Evolutionary conservation across 441 rosid species (phyloP).

Genomic region (Gossypium davidsonii): DNA sequence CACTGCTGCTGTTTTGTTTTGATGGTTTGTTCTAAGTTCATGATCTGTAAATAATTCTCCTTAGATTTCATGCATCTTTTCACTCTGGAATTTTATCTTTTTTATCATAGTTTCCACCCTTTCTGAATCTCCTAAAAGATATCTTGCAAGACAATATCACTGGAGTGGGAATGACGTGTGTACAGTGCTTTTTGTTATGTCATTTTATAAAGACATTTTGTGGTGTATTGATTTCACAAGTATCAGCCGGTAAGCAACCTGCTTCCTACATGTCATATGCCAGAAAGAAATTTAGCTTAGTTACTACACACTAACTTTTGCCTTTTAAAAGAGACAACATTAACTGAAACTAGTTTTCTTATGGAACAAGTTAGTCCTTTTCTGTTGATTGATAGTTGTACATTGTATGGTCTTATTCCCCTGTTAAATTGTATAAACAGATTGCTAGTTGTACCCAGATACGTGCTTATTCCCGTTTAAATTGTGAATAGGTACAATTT

Average conservation of each 20-base stretch:
- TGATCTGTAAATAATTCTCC: too few species aligned
- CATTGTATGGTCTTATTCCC: neutral
- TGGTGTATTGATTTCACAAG: neutral
- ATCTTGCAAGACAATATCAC: too few species aligned
- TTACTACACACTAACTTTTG: neutral
- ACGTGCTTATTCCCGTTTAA: slow-evolving; percentile 3
- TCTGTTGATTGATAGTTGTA: slow-evolving; percentile 1
- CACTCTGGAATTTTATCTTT: too few species aligned
- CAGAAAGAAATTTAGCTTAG: neutral
- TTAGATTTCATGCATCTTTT: too few species aligned
- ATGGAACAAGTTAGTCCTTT: neutral
- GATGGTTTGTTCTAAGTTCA: too few species aligned
- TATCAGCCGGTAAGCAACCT: too few species aligned
- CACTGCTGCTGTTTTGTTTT: too few species aligned
- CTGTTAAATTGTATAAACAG: neutral
- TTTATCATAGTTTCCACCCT: too few species aligned
- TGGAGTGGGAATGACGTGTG: too few species aligned
- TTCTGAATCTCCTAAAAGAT: too few species aligned
- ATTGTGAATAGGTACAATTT: slow-evolving; percentile 70
- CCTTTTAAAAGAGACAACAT: neutral
- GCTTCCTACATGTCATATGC: too few species aligned
- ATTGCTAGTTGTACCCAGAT: neutral
- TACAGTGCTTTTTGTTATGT: too few species aligned
- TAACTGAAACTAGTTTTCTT: neutral
- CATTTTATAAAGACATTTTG: neutral